Percentiles rank a stretch among this genome's conserved stretches.
Conservation (phyloP, 1,284 basidiomycete genomes). For the Cryptococcus hybrid region DNA sequence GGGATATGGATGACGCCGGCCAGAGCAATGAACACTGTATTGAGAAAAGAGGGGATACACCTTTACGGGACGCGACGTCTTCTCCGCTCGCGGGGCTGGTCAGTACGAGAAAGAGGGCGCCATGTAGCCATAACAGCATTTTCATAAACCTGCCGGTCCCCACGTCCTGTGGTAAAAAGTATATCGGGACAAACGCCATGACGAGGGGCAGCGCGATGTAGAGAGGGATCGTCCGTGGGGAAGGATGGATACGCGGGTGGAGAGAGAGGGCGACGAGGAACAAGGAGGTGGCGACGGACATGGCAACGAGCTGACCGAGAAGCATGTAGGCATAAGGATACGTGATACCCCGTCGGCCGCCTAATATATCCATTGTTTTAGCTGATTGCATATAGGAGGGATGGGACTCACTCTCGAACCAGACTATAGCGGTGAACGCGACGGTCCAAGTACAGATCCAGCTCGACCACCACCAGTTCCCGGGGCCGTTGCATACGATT, state of each 20-base stretch:
- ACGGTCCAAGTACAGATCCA: slow-evolving; percentile 69
- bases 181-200: slow-evolving; percentile 56
- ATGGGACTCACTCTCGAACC: slow-evolving; percentile 56
- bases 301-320: slow-evolving; percentile 69
- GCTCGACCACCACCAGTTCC: slow-evolving; percentile 73
- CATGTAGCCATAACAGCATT: slow-evolving; percentile 65
- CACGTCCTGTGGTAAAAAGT: slow-evolving; percentile 56
- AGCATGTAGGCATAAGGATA: slow-evolving; percentile 69
- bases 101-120: slow-evolving; percentile 59
- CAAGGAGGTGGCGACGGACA: slow-evolving; percentile 65
- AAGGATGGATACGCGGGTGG: slow-evolving; percentile 31
- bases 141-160: slow-evolving; percentile 56
- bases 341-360: slow-evolving; percentile 55
- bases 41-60: slow-evolving; percentile 42
- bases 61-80: background rate
- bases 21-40: slow-evolving; percentile 46
- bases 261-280: slow-evolving; percentile 62
- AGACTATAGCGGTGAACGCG: slow-evolving; percentile 62
- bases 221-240: slow-evolving; percentile 15
- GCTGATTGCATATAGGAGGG: background rate
- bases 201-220: slow-evolving; percentile 52
- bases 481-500: slow-evolving; percentile 53
- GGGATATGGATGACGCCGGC: slow-evolving; percentile 51
- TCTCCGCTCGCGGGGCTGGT: slow-evolving; percentile 15
- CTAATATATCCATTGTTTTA: slow-evolving; percentile 30